Conservation (phyloP, 2,329 filamentous ascomycete genomes). For the Exutisphaerella laricina region DNA sequence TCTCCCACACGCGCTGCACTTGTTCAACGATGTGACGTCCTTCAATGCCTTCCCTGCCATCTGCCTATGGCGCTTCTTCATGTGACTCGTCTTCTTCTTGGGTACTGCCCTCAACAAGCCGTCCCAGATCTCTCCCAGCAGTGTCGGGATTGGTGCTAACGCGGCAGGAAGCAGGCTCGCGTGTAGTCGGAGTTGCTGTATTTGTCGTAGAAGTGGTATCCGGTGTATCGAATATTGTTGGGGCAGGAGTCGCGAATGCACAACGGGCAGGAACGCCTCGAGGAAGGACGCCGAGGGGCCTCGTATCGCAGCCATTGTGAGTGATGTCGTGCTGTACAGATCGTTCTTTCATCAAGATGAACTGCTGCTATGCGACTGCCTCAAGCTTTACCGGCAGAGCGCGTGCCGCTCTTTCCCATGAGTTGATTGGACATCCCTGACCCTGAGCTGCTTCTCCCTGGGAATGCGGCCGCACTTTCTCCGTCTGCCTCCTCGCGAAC, state of each 20-base stretch:
- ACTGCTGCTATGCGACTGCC: not conserved
- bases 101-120: slow-evolving; percentile 86
- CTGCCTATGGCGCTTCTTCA: slow-evolving; percentile 87
- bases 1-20: slow-evolving; percentile 82
- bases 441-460: slow-evolving; percentile 14
- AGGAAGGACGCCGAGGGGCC: slow-evolving; percentile 39
- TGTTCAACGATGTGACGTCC: slow-evolving; percentile 81
- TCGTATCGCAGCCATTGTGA: slow-evolving; percentile 37
- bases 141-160: slow-evolving; percentile 59
- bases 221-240: slow-evolving; percentile 42
- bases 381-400: slow-evolving; percentile 8
- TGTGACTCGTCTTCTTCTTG: slow-evolving; percentile 98
- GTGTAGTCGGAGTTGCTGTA: slow-evolving; percentile 39
- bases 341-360: not conserved
- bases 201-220: slow-evolving; percentile 41
- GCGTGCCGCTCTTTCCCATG: slow-evolving; percentile 10
- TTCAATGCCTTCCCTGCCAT: slow-evolving; percentile 94
- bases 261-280: slow-evolving; percentile 50
- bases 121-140: slow-evolving; percentile 86
- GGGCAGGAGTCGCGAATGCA: slow-evolving; percentile 39
- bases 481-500: slow-evolving; percentile 7
- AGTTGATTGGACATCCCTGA: slow-evolving; percentile 16
- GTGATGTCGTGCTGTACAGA: slow-evolving; percentile 1
- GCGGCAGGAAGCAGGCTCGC: slow-evolving; percentile 46
- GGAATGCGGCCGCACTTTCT: slow-evolving; percentile 16